Evolutionary conservation across 148 eudicot genomes (phyloP), one percentile per base, ranked within the genome.

Genomic region (Dianthus caryophyllus): DNA sequence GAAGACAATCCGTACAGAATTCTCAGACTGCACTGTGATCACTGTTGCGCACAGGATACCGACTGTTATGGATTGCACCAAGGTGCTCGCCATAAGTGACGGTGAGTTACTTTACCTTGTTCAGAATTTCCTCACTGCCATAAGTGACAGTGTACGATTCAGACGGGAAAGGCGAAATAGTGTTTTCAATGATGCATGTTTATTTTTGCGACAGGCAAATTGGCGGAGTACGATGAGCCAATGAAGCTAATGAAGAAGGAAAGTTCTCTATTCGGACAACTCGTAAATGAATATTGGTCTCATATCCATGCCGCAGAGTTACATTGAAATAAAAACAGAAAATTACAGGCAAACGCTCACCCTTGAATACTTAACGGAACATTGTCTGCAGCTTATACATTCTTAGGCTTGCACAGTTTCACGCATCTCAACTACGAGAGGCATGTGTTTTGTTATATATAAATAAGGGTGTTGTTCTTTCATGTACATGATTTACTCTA

Each of bases 41-140:
- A 89, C 98, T 0, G 95, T 93, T 52, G 98, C 98, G n/a, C 96
- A 93, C 53, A 85, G 98, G 54, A 93, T 93, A 51, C 95, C 98
- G 5, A 89, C 96, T 0, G 96, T 93, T 70, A 89, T 89, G 98
- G 95, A 93, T 65, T 85, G 96, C 78, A 86, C 96, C 14, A 89
- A 73, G 88, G 98, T 93, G 63, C 80, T 93, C 27, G 91, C 94
- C 52, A 83, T 93, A 24, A 84, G 89, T 43, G 91, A 93, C 8
- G 98, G 98, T 88, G 48, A 79, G 89, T 71, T 4, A 41, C 6
- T 41, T 41, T 6, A 13, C 44, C 6, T 41, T 6, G 12, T 13
- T 9, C 10, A 9, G 10, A 41, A n/a, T n/a, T n/a, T n/a, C n/a
- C n/a, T n/a, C 10, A n/a, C n/a, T n/a, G n/a, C n/a, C 44, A 41